Percentiles rank a stretch among this genome's conserved stretches.
Evolutionary conservation across 2,329 filamentous ascomycete species (phyloP).

Genomic region (Dothideomycetes sp.): DNA sequence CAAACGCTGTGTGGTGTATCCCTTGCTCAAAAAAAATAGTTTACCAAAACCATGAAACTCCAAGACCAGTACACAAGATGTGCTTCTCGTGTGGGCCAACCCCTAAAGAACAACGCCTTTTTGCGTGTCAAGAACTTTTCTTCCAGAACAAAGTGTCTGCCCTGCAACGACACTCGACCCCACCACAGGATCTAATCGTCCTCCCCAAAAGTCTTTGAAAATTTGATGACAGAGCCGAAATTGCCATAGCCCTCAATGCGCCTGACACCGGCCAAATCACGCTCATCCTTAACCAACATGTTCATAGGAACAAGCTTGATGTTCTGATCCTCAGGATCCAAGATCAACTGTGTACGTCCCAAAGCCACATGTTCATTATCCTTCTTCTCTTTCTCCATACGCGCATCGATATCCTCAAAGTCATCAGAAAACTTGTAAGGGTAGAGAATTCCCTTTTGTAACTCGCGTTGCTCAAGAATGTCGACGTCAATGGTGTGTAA

Average conservation of each 20-base stretch:
- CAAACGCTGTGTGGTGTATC: too few relatives aligned
- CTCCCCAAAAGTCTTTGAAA: conserved; percentile 24
- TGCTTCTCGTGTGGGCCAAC: too few relatives aligned
- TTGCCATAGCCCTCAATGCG: conserved; percentile 26
- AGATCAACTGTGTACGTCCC: conserved; percentile 25
- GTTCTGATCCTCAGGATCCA: conserved; percentile 17
- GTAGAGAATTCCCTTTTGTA: conserved; percentile 20
- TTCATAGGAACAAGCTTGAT: conserved; percentile 27
- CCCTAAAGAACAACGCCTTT: too few relatives aligned
- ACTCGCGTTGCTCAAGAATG: conserved; percentile 37
- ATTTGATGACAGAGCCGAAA: conserved; percentile 27
- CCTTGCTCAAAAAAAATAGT: too few relatives aligned
- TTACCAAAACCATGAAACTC: too few relatives aligned
- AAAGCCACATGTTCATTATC: conserved; percentile 32
- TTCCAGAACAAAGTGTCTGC: too few relatives aligned
- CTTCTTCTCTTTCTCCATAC: neutral
- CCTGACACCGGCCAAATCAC: conserved; percentile 14
- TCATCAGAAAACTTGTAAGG: conserved; percentile 15
- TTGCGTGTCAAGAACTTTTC: too few relatives aligned
- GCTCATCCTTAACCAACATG: conserved; percentile 19
- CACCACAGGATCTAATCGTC: too few relatives aligned
- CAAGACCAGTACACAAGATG: too few relatives aligned
- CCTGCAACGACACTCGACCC: too few relatives aligned
- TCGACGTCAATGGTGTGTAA: conserved; percentile 55
- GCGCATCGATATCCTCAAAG: neutral